Conservation (phyloP, 2,329 filamentous ascomycete species). For the Penicillium sp. region DNA sequence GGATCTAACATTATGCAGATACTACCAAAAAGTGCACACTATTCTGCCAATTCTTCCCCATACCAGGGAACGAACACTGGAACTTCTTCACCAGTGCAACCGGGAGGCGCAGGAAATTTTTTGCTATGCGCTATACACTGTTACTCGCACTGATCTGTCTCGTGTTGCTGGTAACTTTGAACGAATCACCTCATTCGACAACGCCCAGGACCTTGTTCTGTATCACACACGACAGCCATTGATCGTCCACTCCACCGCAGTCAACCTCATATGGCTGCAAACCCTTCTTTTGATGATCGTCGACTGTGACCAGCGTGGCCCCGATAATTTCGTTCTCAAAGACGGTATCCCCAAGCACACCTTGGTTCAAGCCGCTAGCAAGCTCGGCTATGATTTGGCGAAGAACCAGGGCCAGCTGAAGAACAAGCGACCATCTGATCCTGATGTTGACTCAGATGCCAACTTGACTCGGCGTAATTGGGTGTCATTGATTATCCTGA, state of each 20-base stretch:
- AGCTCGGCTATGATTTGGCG: conserved; percentile 40
- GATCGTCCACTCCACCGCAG: conserved; percentile 32
- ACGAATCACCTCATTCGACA: conserved; percentile 39
- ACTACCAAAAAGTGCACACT: conserved; percentile 43
- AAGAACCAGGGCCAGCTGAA: conserved; percentile 41
- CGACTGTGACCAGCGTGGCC: conserved; percentile 43
- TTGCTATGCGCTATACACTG: conserved; percentile 40
- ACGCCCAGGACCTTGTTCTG: conserved; percentile 41
- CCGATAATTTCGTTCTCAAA: conserved; percentile 43
- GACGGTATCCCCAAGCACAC: conserved; percentile 42
- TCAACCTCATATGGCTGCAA: conserved; percentile 45
- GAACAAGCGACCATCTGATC: conserved; percentile 33
- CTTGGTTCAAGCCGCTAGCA: conserved; percentile 41
- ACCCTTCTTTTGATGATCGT: conserved; percentile 43
- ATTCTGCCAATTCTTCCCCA: conserved; percentile 43
- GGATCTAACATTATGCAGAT: conserved; percentile 30
- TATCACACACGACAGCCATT: conserved; percentile 40
- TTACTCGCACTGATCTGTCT: conserved; percentile 38
- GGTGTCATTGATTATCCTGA: conserved; percentile 40
- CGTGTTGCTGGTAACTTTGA: conserved; percentile 36
- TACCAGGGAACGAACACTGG: conserved; percentile 38
- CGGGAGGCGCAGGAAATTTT: conserved; percentile 44
- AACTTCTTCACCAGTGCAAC: conserved; percentile 40
- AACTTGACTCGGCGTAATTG: conserved; percentile 43
- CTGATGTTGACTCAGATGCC: conserved; percentile 41